Conservation (phyloP, 176 grass and related monocot species). For the Microstegium vimineum region DNA sequence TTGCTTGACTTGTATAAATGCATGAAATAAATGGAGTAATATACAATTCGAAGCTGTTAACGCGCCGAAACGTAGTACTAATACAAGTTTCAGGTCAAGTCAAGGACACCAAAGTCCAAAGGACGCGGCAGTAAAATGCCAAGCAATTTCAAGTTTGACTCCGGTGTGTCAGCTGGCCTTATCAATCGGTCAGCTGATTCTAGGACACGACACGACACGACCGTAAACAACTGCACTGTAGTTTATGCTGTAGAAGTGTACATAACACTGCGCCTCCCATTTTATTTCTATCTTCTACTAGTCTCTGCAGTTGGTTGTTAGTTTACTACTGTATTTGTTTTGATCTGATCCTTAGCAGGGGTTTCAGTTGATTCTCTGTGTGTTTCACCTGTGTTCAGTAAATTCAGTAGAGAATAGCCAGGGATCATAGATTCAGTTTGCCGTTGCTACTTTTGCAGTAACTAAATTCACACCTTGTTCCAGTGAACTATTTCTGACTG, state of each 20-base stretch:
- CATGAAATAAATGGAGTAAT: neutral
- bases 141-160: conserved; percentile 23
- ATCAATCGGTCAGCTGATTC: neutral
- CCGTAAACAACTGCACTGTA: neutral
- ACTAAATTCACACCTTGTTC: neutral
- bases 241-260: neutral
- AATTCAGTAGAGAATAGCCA: neutral
- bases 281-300: neutral
- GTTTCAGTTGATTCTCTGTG: neutral
- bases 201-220: neutral
- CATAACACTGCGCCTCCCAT: neutral
- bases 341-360: neutral
- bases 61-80: neutral
- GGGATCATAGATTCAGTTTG: neutral
- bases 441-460: neutral
- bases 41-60: neutral
- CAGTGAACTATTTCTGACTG: neutral
- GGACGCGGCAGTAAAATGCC: neutral
- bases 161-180: neutral
- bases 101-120: neutral
- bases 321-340: no score
- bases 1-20: neutral
- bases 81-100: conserved; percentile 12
- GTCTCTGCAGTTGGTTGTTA: neutral
- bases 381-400: neutral